These are phyloP conservation scores for Backusella mclennaniae DNA, from an alignment of 192 early-diverging fungal genomes.

Conservation along the genomic window DNA sequence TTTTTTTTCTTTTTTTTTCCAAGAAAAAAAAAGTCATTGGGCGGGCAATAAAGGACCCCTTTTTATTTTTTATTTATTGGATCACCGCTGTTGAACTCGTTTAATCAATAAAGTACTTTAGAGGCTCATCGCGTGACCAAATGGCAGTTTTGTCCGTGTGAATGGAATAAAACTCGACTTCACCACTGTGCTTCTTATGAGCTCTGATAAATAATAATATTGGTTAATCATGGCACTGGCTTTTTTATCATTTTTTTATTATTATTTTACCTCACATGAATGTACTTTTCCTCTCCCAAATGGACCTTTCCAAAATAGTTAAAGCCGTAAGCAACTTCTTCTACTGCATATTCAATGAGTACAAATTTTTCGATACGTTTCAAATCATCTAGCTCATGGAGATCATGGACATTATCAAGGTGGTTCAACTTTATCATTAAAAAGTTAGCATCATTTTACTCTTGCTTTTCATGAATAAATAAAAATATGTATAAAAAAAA, in stretches of 20 bases:
- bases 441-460: background rate
- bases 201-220: slow-evolving; percentile 23
- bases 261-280: slow-evolving; percentile 48
- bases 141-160: slow-evolving; percentile 48
- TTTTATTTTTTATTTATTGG: slow-evolving; percentile 2
- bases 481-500: background rate
- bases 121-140: slow-evolving; percentile 48
- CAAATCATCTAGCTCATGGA: slow-evolving; percentile 50
- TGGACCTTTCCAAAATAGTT: slow-evolving; percentile 59
- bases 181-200: slow-evolving; percentile 41
- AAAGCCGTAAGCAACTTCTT: slow-evolving; percentile 51
- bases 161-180: slow-evolving; percentile 47
- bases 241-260: background rate
- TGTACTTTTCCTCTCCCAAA: slow-evolving; percentile 47
- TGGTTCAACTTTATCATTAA: slow-evolving; percentile 36
- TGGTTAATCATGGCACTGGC: background rate
- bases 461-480: background rate
- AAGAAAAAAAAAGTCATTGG: background rate
- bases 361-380: slow-evolving; percentile 47
- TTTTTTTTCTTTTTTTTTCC: background rate
- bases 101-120: slow-evolving; percentile 54
- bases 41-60: background rate
- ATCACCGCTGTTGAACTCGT: background rate
- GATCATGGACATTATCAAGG: slow-evolving; percentile 40
- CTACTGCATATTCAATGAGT: slow-evolving; percentile 45